Conservation (phyloP, 2,329 filamentous ascomycete genomes). For the Xylariaceae sp. region DNA sequence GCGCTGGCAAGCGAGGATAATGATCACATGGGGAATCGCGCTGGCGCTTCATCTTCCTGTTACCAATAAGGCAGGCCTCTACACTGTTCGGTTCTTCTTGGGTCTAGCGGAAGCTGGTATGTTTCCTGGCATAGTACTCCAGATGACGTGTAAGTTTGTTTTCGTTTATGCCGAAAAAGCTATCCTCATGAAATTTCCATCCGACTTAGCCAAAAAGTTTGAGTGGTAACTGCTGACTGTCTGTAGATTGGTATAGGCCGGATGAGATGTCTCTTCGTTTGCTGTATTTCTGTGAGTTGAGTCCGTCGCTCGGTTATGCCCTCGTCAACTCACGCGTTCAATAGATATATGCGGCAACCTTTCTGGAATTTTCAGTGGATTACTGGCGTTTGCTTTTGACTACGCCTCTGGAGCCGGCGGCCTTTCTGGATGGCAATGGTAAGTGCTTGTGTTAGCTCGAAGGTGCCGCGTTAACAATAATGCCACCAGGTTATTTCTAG, state of each 20-base stretch:
- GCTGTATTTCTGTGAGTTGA: constrained; percentile 39
- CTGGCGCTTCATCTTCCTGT: constrained; percentile 34
- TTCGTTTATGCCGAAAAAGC: background rate
- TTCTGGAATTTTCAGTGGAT: constrained; percentile 28
- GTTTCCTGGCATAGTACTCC: constrained; percentile 39
- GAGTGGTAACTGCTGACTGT: background rate
- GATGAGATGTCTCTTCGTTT: constrained; percentile 43
- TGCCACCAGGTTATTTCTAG: constrained; percentile 34
- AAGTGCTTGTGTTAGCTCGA: background rate
- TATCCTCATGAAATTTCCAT: background rate
- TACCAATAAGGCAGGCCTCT: constrained; percentile 35
- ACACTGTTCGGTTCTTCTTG: constrained; percentile 35
- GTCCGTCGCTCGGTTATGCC: background rate
- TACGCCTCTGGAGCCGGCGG: constrained; percentile 25
- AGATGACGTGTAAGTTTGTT: constrained; percentile 33
- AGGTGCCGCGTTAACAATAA: background rate
- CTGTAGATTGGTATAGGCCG: constrained; percentile 39
- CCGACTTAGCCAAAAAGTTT: background rate
- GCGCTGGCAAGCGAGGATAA: constrained; percentile 38
- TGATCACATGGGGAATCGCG: constrained; percentile 37
- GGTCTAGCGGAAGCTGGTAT: constrained; percentile 32
- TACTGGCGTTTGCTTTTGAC: constrained; percentile 24
- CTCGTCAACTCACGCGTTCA: constrained; percentile 5
- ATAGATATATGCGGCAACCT: constrained; percentile 29
- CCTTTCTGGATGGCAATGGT: constrained; percentile 31